Evolutionary conservation across 768 basidiomycete genomes (phyloP), one percentile per base, ranked within the genome.

Genomic region (Mycena indigotica): DNA sequence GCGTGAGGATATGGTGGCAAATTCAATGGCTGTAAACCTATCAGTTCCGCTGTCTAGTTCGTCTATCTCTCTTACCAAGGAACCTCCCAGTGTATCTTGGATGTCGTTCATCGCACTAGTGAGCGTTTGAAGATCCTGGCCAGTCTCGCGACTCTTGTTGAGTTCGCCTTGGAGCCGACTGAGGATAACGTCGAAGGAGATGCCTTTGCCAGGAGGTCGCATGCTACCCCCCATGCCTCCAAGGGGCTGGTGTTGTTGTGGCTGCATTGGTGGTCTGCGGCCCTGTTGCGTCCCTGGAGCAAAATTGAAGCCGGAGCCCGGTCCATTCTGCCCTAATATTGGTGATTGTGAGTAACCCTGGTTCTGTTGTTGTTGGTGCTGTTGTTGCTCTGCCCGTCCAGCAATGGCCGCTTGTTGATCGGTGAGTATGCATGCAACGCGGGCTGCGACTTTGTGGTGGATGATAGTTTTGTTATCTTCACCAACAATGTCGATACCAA

Each of bases 391-490:
- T 29, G 82, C 82, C 35, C 87, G 86, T 2, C 85, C 83, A 30
- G 88, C 89, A 45, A 84, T 80, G 58, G 84, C 86, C 1, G 84
- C 89, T 67, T 99, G 97, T 57, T 93, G 91, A 39, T 93, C 88
- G 0, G 80, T 84, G 64, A 96, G 88, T 4, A 98, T 84, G 65
- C 95, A 95, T 52, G 92, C 83, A 30, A 95, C 94, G 26, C 93
- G 90, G 3, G 96, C 95, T 10, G 97, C 94, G 52, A 98, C 97
- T 73, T 99, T 98, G 77, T 98, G 95, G 74, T 99, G 97, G 49
- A 98, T 88, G 56, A 98, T 95, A 2, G 93, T 95, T 74, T 92
- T 92, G 80, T 95, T 97, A 78, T 99, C 97, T 68, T 99, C 97
- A 61, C 93, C 91, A 53, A 97, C 92, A 61, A 99, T 99, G 76